Conservation (phyloP, 1,139 yeast genomes). For the Pichia sp. region DNA sequence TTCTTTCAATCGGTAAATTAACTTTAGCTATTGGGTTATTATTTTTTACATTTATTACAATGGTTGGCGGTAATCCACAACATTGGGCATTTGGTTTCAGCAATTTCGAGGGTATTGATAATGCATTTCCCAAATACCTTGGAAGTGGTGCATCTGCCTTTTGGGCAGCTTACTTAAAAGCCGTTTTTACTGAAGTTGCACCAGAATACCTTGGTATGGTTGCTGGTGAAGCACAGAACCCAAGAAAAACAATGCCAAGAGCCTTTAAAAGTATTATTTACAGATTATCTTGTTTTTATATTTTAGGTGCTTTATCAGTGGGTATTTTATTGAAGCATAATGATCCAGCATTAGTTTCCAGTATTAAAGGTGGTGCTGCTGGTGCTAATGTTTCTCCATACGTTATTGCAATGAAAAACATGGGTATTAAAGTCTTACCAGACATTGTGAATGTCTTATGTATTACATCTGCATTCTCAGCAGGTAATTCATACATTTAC, state of each 20-base stretch:
- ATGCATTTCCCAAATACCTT: conserved; percentile 45
- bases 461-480: conserved; percentile 34
- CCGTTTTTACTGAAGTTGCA: conserved; percentile 50
- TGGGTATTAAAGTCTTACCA: conserved; percentile 28
- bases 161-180: conserved; percentile 52
- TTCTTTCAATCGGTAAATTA: conserved; percentile 53
- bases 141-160: conserved; percentile 45
- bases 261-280: conserved; percentile 34
- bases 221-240: conserved; percentile 48
- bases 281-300: conserved; percentile 35
- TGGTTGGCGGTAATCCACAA: conserved; percentile 53
- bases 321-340: conserved; percentile 24
- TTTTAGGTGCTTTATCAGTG: conserved; percentile 25
- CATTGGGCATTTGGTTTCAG: conserved; percentile 57
- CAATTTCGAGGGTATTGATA: conserved; percentile 54
- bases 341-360: conserved; percentile 18
- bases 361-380: conserved; percentile 22
- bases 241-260: conserved; percentile 43
- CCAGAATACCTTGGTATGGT: conserved; percentile 49
- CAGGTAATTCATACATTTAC: conserved; percentile 37
- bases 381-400: conserved; percentile 28
- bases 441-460: conserved; percentile 32
- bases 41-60: conserved; percentile 39
- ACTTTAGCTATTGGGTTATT: conserved; percentile 49
- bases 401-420: conserved; percentile 24